Evolutionary conservation across 805 yeast species (phyloP).

Genomic region (Wickerhamiella cacticola): DNA sequence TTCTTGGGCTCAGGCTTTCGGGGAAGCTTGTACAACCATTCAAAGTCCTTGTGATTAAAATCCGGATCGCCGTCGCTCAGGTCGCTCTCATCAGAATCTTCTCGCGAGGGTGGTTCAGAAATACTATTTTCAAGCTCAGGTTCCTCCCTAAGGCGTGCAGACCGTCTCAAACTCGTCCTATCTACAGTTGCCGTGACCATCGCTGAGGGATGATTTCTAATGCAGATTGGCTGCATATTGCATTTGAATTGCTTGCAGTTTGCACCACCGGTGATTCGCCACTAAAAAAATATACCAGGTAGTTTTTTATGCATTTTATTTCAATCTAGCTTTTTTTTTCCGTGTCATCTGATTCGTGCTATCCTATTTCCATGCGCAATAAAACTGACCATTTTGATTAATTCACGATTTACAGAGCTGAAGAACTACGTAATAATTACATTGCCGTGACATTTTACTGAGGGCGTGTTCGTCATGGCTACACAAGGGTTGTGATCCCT

Average conservation of each 20-base stretch:
- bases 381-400: too few relatives aligned
- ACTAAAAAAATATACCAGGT: neutral
- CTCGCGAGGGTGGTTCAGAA: neutral
- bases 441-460: too few relatives aligned
- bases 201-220: slow-evolving; percentile 7
- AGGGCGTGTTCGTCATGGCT: too few relatives aligned
- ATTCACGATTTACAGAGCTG: too few relatives aligned
- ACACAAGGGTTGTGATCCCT: too few relatives aligned
- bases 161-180: neutral
- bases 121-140: neutral
- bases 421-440: too few relatives aligned
- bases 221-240: slow-evolving; percentile 6
- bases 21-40: slow-evolving; percentile 5
- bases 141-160: neutral
- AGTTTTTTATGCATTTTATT: neutral
- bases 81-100: neutral
- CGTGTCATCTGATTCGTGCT: neutral
- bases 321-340: neutral
- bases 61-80: slow-evolving; percentile 8
- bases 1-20: neutral
- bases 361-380: neutral
- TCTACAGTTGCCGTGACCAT: slow-evolving; percentile 6
- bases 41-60: slow-evolving; percentile 8
- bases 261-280: neutral
- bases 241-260: neutral